Conservation (phyloP, 2,329 filamentous ascomycete species). For the Waltergamsia citrina region DNA sequence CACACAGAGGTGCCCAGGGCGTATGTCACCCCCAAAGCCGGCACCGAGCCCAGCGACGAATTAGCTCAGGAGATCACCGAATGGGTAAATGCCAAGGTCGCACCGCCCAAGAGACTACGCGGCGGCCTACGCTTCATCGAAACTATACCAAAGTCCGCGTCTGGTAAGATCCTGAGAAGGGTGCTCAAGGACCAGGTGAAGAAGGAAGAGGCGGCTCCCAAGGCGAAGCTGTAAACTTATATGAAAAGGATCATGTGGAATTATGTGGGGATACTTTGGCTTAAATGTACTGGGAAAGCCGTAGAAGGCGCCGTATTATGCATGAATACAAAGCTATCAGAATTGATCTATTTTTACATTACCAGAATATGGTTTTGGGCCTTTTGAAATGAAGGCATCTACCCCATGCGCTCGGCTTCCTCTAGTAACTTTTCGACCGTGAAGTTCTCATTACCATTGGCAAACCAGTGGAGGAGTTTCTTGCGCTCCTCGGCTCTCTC, state of each 20-base stretch:
- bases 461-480: slow-evolving; percentile 73
- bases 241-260: not conserved
- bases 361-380: not conserved
- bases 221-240: slow-evolving; percentile 24
- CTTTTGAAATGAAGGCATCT: too few relatives aligned
- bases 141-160: slow-evolving; percentile 59
- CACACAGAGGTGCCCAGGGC: slow-evolving; percentile 59
- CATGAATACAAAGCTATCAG: not conserved
- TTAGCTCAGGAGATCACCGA: slow-evolving; percentile 21
- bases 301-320: not conserved
- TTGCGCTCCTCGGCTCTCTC: slow-evolving; percentile 54
- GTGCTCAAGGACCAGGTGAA: slow-evolving; percentile 36
- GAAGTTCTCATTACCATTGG: slow-evolving; percentile 66
- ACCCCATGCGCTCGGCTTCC: slow-evolving; percentile 74
- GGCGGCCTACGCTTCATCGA: slow-evolving; percentile 63
- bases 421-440: slow-evolving; percentile 78
- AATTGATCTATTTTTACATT: too few relatives aligned
- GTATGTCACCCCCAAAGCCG: slow-evolving; percentile 25
- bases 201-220: slow-evolving; percentile 19
- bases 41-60: slow-evolving; percentile 21
- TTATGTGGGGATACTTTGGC: not conserved
- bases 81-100: slow-evolving; percentile 46
- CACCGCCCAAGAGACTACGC: slow-evolving; percentile 57
- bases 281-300: not conserved
- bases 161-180: slow-evolving; percentile 38